Conservation (phyloP, 352 stramenopile species). For the Phytophthora hybrid region DNA sequence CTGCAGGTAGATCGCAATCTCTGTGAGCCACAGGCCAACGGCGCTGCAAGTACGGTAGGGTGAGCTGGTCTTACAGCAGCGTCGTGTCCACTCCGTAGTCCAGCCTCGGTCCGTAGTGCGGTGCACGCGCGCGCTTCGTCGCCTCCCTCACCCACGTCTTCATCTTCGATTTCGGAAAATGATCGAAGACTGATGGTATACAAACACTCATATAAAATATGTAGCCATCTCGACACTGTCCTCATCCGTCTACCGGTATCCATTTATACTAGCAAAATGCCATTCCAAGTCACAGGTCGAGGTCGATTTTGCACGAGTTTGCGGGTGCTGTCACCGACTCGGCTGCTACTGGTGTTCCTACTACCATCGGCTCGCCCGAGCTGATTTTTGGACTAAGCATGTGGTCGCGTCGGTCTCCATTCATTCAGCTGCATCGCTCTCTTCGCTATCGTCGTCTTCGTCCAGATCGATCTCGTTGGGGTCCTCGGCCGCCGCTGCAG, state of each 20-base stretch:
- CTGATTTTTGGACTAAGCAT: not conserved
- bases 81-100: slow-evolving; percentile 66
- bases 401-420: slow-evolving; percentile 25
- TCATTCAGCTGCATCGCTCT: slow-evolving; percentile 15
- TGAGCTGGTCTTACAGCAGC: slow-evolving; percentile 48
- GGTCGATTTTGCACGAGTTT: slow-evolving; percentile 49
- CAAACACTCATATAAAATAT: not conserved
- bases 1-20: slow-evolving; percentile 36
- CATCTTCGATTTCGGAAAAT: slow-evolving; percentile 46
- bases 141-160: slow-evolving; percentile 82
- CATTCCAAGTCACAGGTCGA: slow-evolving; percentile 40
- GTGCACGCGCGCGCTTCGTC: slow-evolving; percentile 57
- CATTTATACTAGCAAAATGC: slow-evolving; percentile 10
- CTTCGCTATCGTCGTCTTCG: slow-evolving; percentile 46
- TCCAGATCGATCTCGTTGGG: slow-evolving; percentile 71
- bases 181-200: not conserved
- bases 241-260: not conserved
- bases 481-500: slow-evolving; percentile 39
- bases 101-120: slow-evolving; percentile 59
- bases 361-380: not conserved
- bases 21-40: not conserved
- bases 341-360: slow-evolving; percentile 16
- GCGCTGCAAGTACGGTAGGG: not conserved
- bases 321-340: slow-evolving; percentile 5
- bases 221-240: slow-evolving; percentile 1